Percentiles rank a stretch among this genome's conserved stretches.
phyloP scores from a whole-genome alignment of 805 yeast genomes.

The Metschnikowia kofuensis region DNA sequence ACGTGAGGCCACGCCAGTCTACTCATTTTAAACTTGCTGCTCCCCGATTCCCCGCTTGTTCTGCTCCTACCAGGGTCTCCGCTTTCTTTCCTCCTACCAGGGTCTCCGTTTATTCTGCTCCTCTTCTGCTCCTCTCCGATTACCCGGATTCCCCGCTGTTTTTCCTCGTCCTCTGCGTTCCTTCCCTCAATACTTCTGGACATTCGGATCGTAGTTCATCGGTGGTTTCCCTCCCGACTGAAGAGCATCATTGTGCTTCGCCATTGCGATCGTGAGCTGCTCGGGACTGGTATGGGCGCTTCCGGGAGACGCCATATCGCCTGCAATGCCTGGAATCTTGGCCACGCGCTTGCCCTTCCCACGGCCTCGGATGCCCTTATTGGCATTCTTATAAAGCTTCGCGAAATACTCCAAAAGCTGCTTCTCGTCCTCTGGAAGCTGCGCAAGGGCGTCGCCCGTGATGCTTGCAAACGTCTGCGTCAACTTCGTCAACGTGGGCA shows the following conservation, averaged over 20 bases:
- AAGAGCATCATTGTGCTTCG: slow-evolving; percentile 1
- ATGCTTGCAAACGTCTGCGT: slow-evolving; percentile 66
- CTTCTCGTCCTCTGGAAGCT: slow-evolving; percentile 59
- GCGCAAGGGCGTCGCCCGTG: slow-evolving; percentile 43
- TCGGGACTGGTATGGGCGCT: slow-evolving; percentile 13
- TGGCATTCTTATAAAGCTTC: slow-evolving; percentile 79
- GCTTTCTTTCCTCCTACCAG: too few relatives aligned
- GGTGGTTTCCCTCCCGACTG: too few relatives aligned
- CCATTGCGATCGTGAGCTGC: slow-evolving; percentile 5
- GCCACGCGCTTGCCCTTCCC: slow-evolving; percentile 47
- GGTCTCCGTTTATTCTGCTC: too few relatives aligned
- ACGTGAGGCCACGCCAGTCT: too few relatives aligned
- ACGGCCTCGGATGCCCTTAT: slow-evolving; percentile 88
- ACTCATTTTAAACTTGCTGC: too few relatives aligned
- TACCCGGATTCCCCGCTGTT: too few relatives aligned
- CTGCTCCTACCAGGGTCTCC: too few relatives aligned
- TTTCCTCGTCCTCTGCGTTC: too few relatives aligned
- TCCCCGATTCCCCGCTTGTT: too few relatives aligned
- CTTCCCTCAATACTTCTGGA: too few relatives aligned
- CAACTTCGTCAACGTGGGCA: slow-evolving; percentile 62
- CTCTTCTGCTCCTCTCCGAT: too few relatives aligned
- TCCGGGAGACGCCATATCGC: slow-evolving; percentile 5
- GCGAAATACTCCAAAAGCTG: slow-evolving; percentile 76
- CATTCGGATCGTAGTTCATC: too few relatives aligned
- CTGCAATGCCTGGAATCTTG: slow-evolving; percentile 2